phyloP scores from a whole-genome alignment of 2,329 filamentous ascomycete species.

The Canariomyces notabilis region DNA sequence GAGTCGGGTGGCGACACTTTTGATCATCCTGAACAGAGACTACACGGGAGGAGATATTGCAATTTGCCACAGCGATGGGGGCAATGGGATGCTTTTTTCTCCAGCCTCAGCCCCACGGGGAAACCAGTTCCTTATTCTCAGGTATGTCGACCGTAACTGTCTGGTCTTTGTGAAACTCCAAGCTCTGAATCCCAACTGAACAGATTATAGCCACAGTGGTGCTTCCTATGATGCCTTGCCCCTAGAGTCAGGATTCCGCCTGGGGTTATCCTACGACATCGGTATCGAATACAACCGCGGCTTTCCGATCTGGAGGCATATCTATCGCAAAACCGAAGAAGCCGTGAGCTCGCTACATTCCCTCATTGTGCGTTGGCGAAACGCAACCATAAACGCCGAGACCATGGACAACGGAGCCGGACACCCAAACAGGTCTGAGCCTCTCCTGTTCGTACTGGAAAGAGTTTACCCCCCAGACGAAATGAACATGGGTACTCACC shows the following conservation, averaged over 20 bases:
- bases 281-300: neutral
- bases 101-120: neutral
- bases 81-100: conserved; percentile 4
- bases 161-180: no score
- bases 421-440: neutral
- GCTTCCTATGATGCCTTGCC: conserved; percentile 3
- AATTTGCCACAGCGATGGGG: neutral
- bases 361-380: neutral
- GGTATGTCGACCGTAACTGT: no score
- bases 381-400: no score
- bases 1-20: neutral
- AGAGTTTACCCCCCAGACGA: neutral
- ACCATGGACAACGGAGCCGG: neutral
- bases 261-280: conserved; percentile 8
- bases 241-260: neutral
- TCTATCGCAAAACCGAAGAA: neutral
- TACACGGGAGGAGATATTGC: conserved; percentile 5
- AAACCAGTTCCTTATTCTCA: conserved; percentile 2
- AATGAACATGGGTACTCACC: neutral
- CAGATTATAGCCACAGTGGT: neutral
- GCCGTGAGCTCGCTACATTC: neutral
- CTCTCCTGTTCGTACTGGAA: conserved; percentile 3
- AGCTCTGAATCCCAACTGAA: no score
- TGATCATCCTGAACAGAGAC: conserved; percentile 6
- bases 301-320: neutral